Base-by-base conservation (phyloP, 164 flowering plant genomes). In the Annona squamosa region DNA sequence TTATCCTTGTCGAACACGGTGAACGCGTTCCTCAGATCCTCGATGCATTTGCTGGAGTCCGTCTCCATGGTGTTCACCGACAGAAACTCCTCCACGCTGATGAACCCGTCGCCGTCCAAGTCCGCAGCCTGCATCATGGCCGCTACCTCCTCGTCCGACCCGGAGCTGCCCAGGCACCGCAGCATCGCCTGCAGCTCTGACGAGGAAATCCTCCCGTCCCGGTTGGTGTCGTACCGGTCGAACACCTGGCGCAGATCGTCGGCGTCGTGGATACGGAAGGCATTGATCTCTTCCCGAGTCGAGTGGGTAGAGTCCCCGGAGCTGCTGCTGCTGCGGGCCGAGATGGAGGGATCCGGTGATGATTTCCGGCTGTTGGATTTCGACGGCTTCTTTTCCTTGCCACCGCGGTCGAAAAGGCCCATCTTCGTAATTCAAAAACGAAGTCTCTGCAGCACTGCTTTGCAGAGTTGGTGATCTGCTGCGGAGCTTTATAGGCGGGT, bases 81-180 rank as follows among this genome's bases (percentile, higher is more conserved):
- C 61, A 67, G 3, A 71, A 76, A 76, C 47, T 76, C 78, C 5
- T 76, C 78, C 62, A 76, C 26, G 45, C 67, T 71, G 65, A 76
- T 66, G 74, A 52, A 76, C 1, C 78, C 74, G 65, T 76, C 74
- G 9, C 74, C 71, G 65, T 76, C 74, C 56, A 66, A n/a, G n/a
- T 76, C 74, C 5, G 78, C 78, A 18, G 59, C 78, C 44, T 10
- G 52, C 78, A 76, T 76, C 78, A 76, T 76, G 12, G 48, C 18
- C 17, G 56, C 71, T 2, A 67, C 78, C 67, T 76, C 78, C 9
- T 65, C 74, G 3, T 47, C 4, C 2, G 71, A 12, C 10, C 67
- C 52, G 2, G 9, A 10, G 46, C 64, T 41, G 4, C 78, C 78
- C 18, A 76, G 70, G 45, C 71, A 65, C 66, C 19, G 67, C 44